A percentile compares a stretch with the other conserved stretches of the same genome.
Conservation (phyloP, 2,329 filamentous ascomycete species). For the Calonectria henricotiae region DNA sequence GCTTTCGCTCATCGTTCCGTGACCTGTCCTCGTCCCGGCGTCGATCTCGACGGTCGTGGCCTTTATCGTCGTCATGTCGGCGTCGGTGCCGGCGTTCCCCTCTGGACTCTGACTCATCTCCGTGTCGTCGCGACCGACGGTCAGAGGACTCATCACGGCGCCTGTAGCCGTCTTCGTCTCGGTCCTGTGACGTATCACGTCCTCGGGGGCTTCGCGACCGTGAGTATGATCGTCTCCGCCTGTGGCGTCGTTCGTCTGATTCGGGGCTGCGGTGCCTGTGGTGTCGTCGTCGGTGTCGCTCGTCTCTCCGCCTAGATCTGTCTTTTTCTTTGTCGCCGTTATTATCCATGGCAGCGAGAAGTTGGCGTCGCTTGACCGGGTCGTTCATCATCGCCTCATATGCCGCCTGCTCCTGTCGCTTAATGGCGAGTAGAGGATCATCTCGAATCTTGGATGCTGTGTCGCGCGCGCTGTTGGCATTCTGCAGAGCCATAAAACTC, state of each 20-base stretch:
- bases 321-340: constrained; percentile 66
- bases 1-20: constrained; percentile 55
- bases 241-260: constrained; percentile 58
- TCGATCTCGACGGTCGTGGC: constrained; percentile 35
- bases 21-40: constrained; percentile 40
- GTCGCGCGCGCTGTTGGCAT: constrained; percentile 83
- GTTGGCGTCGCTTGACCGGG: constrained; percentile 76
- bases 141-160: constrained; percentile 51
- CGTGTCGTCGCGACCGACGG: constrained; percentile 43
- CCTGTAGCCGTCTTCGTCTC: constrained; percentile 52
- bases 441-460: constrained; percentile 89
- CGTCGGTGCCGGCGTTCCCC: constrained; percentile 40
- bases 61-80: constrained; percentile 44
- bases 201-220: constrained; percentile 63
- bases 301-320: constrained; percentile 54
- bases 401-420: constrained; percentile 88
- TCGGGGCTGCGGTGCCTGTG: constrained; percentile 64
- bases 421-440: constrained; percentile 94
- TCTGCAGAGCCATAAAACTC: constrained; percentile 74
- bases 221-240: constrained; percentile 65
- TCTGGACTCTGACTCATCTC: constrained; percentile 46
- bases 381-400: constrained; percentile 88
- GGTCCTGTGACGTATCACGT: constrained; percentile 54
- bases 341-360: constrained; percentile 77
- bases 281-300: constrained; percentile 62